phyloP scores from a whole-genome alignment of 306 rosid genomes.

The Lotus japonicus region DNA sequence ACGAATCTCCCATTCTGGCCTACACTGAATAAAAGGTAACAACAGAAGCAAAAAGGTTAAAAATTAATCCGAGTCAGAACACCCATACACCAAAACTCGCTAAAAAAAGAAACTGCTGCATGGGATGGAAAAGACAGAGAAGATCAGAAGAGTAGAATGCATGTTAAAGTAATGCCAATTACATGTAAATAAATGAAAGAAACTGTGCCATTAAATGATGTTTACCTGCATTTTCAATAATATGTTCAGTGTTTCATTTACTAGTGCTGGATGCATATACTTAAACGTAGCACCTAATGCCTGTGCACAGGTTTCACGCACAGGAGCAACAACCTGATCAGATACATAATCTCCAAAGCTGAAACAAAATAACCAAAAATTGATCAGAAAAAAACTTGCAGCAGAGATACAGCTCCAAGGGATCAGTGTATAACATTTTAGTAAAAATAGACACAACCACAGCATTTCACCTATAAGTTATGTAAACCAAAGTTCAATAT shows the following conservation, averaged over 20 bases:
- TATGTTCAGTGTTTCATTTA: constrained; percentile 75
- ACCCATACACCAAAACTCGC: not conserved
- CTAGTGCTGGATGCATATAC: constrained; percentile 85
- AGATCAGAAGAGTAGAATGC: not conserved
- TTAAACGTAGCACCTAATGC: constrained; percentile 92
- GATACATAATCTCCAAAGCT: constrained; percentile 98
- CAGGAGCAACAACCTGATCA: constrained; percentile 99
- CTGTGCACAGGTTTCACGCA: constrained; percentile 97
- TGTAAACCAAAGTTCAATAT: not conserved
- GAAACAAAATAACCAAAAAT: constrained; percentile 35
- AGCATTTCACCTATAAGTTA: not conserved
- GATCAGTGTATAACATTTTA: not conserved
- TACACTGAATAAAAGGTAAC: constrained; percentile 72
- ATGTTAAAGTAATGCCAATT: constrained; percentile 6
- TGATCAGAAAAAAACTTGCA: not conserved
- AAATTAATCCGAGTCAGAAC: constrained; percentile 13
- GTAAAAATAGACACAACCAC: not conserved
- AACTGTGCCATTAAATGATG: constrained; percentile 27
- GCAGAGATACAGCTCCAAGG: not conserved
- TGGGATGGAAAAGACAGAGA: constrained; percentile 5
- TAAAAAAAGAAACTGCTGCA: not conserved
- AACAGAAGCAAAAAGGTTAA: constrained; percentile 41
- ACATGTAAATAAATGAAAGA: not conserved
- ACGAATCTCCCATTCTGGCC: constrained; percentile 99
- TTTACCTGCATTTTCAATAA: constrained; percentile 96